Conservation (phyloP, 495 filamentous ascomycete genomes). For the Pyrenula massariospora region DNA sequence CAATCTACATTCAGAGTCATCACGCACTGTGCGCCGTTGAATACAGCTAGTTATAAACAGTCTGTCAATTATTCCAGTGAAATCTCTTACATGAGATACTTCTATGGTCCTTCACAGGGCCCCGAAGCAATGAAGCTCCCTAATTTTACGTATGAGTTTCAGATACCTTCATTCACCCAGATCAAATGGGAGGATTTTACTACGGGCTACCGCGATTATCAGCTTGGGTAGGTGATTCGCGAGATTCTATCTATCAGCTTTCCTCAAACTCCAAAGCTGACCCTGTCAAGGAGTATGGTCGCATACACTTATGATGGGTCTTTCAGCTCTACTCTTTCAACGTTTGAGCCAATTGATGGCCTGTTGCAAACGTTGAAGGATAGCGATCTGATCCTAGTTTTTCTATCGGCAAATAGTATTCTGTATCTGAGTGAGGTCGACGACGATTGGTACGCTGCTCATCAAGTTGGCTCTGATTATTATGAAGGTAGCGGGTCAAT, state of each 20-base stretch:
- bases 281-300: background rate
- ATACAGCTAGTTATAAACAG: conserved; percentile 7
- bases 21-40: conserved; percentile 10
- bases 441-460: conserved; percentile 6
- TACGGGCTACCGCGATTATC: background rate
- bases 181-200: background rate
- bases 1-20: conserved; percentile 3
- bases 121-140: background rate
- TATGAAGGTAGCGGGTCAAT: background rate
- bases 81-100: conserved; percentile 3
- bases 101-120: background rate
- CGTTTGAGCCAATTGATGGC: background rate
- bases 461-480: background rate
- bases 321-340: background rate
- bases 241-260: too few relatives aligned
- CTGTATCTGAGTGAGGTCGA: background rate
- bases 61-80: background rate
- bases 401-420: background rate
- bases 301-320: background rate
- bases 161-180: background rate
- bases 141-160: background rate
- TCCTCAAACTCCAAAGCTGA: background rate
- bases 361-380: background rate
- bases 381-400: conserved; percentile 3
- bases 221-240: background rate